These are phyloP conservation scores for Phytophthora hybrid DNA, from an alignment of 352 stramenopile genomes.

Conservation along the genomic window DNA sequence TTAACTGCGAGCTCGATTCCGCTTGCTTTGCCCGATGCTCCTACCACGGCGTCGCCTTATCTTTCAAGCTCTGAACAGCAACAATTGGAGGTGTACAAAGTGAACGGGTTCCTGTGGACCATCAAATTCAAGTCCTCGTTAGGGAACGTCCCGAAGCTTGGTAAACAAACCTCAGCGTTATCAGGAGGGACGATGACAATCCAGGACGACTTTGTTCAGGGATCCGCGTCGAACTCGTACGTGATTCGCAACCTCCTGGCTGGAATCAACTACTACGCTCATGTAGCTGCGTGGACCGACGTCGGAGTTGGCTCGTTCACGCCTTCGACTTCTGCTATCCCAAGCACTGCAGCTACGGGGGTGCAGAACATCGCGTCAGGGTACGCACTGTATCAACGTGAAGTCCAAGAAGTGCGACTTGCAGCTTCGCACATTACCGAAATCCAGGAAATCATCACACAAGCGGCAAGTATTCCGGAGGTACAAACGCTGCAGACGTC, in stretches of 20 bases:
- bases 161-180: slow-evolving; percentile 33
- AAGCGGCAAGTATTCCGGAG: slow-evolving; percentile 67
- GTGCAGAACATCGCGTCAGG: slow-evolving; percentile 67
- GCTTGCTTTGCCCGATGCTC: slow-evolving; percentile 41
- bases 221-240: slow-evolving; percentile 61
- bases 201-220: slow-evolving; percentile 51
- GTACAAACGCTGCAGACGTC: slow-evolving; percentile 78
- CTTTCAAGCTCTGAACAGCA: slow-evolving; percentile 33
- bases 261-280: slow-evolving; percentile 75
- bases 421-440: slow-evolving; percentile 75
- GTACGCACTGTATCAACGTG: slow-evolving; percentile 61
- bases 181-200: slow-evolving; percentile 40
- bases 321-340: slow-evolving; percentile 42
- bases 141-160: slow-evolving; percentile 64
- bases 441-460: slow-evolving; percentile 72
- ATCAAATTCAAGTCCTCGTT: slow-evolving; percentile 84
- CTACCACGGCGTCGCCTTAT: slow-evolving; percentile 39
- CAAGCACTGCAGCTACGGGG: slow-evolving; percentile 52
- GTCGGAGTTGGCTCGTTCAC: slow-evolving; percentile 65
- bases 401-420: slow-evolving; percentile 77
- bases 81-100: slow-evolving; percentile 73
- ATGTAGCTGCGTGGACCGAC: slow-evolving; percentile 65
- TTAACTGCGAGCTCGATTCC: slow-evolving; percentile 60
- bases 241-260: slow-evolving; percentile 60
- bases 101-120: slow-evolving; percentile 81